Evolutionary conservation across 2,329 filamentous ascomycete genomes (phyloP).

Genomic region (Diatrype stigma): DNA sequence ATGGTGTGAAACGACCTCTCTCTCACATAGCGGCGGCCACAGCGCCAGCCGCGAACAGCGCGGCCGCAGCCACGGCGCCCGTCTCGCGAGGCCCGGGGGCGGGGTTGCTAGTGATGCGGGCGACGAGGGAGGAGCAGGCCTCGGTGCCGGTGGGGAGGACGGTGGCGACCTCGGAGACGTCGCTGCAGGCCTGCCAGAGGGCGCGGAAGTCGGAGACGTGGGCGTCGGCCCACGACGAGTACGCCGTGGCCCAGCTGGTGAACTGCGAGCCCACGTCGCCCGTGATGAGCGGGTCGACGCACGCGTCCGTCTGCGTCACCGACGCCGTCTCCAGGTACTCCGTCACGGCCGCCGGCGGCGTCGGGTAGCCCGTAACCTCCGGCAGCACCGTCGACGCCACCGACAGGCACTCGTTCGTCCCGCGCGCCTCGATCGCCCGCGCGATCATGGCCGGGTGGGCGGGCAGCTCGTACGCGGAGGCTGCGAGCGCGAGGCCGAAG

Average conservation of each 20-base stretch:
- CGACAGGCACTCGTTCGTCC: not conserved
- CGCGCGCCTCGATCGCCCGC: not conserved
- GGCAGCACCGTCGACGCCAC: not conserved
- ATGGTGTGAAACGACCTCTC: no score
- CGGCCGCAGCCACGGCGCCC: not conserved
- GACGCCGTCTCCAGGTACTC: not conserved
- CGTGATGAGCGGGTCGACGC: not conserved
- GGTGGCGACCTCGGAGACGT: not conserved
- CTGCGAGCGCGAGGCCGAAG: not conserved
- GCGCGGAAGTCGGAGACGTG: not conserved
- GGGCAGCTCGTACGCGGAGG: not conserved
- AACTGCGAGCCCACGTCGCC: not conserved
- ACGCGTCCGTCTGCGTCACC: not conserved
- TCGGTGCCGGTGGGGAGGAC: not conserved
- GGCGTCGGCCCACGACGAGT: not conserved
- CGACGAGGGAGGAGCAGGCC: not conserved
- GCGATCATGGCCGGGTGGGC: not conserved
- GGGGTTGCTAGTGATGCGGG: not conserved
- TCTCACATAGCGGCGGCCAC: not conserved
- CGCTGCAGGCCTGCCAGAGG: not conserved
- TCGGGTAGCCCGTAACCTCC: not conserved
- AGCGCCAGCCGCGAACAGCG: not conserved
- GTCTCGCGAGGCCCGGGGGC: not conserved
- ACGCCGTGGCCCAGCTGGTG: not conserved
- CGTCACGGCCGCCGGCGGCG: not conserved